Percentiles rank a stretch among this genome's conserved stretches.
phyloP scores from a whole-genome alignment of 768 basidiomycete species.

The Xanthoconium purpureum region DNA sequence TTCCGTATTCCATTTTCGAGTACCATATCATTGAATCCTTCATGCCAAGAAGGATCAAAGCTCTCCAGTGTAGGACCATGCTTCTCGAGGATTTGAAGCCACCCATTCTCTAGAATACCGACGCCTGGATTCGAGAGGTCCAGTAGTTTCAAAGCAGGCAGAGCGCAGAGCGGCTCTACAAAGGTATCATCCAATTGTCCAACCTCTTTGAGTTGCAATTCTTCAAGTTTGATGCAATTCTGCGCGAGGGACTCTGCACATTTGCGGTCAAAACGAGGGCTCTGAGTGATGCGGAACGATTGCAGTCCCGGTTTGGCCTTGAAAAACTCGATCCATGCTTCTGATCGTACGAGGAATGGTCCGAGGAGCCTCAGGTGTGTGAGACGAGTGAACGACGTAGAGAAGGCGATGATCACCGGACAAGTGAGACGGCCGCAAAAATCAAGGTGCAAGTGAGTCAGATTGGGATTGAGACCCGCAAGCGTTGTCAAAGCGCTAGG shows the following conservation, averaged over 20 bases:
- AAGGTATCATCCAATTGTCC: slow-evolving; percentile 68
- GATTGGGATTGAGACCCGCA: slow-evolving; percentile 77
- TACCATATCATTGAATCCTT: slow-evolving; percentile 55
- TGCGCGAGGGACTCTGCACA: slow-evolving; percentile 59
- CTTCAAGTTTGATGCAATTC: slow-evolving; percentile 51
- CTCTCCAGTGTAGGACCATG: slow-evolving; percentile 55
- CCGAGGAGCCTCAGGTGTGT: slow-evolving; percentile 77
- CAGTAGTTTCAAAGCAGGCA: slow-evolving; percentile 47
- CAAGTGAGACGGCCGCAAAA: slow-evolving; percentile 83
- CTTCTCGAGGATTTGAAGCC: slow-evolving; percentile 51
- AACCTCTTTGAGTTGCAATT: slow-evolving; percentile 76
- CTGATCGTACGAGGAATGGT: slow-evolving; percentile 76
- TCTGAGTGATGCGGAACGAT: slow-evolving; percentile 78
- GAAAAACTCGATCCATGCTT: slow-evolving; percentile 77
- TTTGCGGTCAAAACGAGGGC: slow-evolving; percentile 76
- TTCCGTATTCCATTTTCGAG: slow-evolving; percentile 58
- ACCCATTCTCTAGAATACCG: slow-evolving; percentile 52
- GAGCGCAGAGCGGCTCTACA: slow-evolving; percentile 44
- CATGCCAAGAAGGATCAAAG: slow-evolving; percentile 73
- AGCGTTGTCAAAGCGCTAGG: slow-evolving; percentile 68
- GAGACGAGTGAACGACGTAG: slow-evolving; percentile 60
- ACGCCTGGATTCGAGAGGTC: slow-evolving; percentile 66
- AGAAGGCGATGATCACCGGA: slow-evolving; percentile 55
- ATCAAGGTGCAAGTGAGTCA: slow-evolving; percentile 76
- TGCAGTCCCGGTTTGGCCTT: slow-evolving; percentile 57